Evolutionary conservation across 1,139 yeast species (phyloP), one percentile per base, ranked within the genome.

Genomic region (Pichia sp.): DNA sequence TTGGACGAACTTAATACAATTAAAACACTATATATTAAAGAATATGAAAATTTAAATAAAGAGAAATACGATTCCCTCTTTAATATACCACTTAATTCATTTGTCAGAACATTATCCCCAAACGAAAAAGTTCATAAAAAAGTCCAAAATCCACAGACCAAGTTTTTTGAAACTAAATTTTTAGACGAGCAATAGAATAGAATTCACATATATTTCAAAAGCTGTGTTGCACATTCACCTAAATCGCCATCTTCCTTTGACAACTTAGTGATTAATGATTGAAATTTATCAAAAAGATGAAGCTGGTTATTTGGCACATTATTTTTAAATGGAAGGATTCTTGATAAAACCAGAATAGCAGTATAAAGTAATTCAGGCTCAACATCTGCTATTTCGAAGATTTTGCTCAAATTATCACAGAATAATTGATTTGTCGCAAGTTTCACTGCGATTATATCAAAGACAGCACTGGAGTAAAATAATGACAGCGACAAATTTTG

Each of bases 371-470:
- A 31, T 10, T 40, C 53, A 3, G 55, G 58, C 4, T 67, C 64
- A 0, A 50, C 34, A 3, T 52, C 20, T 49, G 74, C 73, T 7
- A 57, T 49, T 2, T 48, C 42, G 11, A 73, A 56, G 2, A 75
- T 57, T 4, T 60, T 56, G 2, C 64, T 33, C 20, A 76, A 49
- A 23, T 66, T 61, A 0, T 47, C 42, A 28, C 62, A 47, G 5
- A 72, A 55, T 1, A 52, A 44, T 1, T 53, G 55, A 6, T 67
- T 59, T 3, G 53, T 51, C 1, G 64, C 49, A 4, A 77, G 48
- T 2, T 68, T 56, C 37, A 60, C 56, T 1, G 69, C 58, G n/a
- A 77, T 69, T 60, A 76, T 59, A 11, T 69, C 74, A 55, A 58
- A 74, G 37, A 70, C 20, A 26, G 48, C 38, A 9, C 39, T 36